Evolutionary conservation across 2,329 filamentous ascomycete genomes (phyloP), one percentile per base, ranked within the genome.

Genomic region (Aspergillus brunneoviolaceus): DNA sequence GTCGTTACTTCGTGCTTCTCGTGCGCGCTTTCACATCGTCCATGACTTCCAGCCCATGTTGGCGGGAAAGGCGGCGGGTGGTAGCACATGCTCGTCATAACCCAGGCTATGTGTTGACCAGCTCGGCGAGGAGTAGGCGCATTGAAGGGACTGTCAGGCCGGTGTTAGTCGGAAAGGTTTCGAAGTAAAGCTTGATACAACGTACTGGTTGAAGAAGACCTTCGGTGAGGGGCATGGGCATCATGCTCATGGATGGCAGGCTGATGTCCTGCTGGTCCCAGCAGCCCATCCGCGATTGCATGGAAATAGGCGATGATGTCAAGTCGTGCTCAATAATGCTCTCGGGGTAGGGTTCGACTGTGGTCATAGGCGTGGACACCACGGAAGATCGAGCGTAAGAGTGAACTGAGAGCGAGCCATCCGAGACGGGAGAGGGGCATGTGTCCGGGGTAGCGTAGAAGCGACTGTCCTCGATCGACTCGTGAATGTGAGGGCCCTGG

Each of bases 371-470:
- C 35, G 69, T 70, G 14, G 74, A 74, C 35, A 72, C 74, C 39
- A 74, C 67, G 2, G 72, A 73, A 45, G 70, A 72, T 49, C 66
- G 67, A 42, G 70, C 65, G 58, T 70, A 68, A 48, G 68, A 66
- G 51, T 71, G 70, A 48, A 75, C 64, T 42, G 69, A 74, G 39
- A 72, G 71, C 19, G 72, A 67, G 25, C 67, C 67, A 58, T 77
- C 76, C 1, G 75, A 77, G 4, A 72, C 67, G 39, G 77, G 77
- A n/a, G 77, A 79, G n/a, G 74, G 73, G 62, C 77, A 79, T 56
- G 76, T 75, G 58, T 78, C 77, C 48, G 77, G 76, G 11, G 76
- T 78, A 33, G 77, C 77, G 61, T 78, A 79, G 61, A 78, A 74
- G n/a, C 72, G 74, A 47, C 72, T 69, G 55, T 79, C 77, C 50